phyloP scores from a whole-genome alignment of 2,329 filamentous ascomycete genomes.

The Aulographum hederae region DNA sequence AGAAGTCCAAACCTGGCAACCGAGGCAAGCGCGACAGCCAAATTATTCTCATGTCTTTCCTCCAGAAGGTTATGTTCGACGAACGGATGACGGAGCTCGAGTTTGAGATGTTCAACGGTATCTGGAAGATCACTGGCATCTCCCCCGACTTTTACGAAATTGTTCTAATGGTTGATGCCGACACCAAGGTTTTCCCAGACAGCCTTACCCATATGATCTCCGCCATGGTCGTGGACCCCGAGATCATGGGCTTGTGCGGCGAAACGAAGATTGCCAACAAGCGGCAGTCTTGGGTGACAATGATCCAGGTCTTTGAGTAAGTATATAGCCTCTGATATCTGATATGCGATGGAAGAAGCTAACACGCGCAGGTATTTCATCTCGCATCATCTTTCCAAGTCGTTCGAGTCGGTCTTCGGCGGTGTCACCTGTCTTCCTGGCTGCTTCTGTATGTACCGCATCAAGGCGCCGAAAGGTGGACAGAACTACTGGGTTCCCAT shows the following conservation, averaged over 20 bases:
- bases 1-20: constrained; percentile 78
- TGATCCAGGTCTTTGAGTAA: constrained; percentile 93
- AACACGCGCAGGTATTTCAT: constrained; percentile 83
- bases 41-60: constrained; percentile 97
- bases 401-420: constrained; percentile 95
- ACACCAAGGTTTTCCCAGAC: constrained; percentile 98
- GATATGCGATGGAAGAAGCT: too few relatives aligned
- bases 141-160: constrained; percentile 96
- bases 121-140: constrained; percentile 97
- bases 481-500: constrained; percentile 99
- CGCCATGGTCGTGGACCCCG: constrained; percentile 96
- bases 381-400: constrained; percentile 90
- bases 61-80: constrained; percentile 99
- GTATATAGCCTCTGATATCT: too few relatives aligned
- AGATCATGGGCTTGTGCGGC: constrained; percentile 97
- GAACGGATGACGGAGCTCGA: constrained; percentile 99
- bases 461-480: constrained; percentile 94
- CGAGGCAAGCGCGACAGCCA: constrained; percentile 97
- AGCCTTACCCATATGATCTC: constrained; percentile 97
- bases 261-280: constrained; percentile 99
- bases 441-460: constrained; percentile 99
- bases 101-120: constrained; percentile 98
- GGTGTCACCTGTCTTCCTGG: constrained; percentile 97
- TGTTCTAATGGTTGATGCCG: constrained; percentile 96
- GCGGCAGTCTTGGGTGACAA: constrained; percentile 80